Evolutionary conservation across 192 early-diverging fungal species (phyloP).

Genomic region (Rhizophlyctis rosea): DNA sequence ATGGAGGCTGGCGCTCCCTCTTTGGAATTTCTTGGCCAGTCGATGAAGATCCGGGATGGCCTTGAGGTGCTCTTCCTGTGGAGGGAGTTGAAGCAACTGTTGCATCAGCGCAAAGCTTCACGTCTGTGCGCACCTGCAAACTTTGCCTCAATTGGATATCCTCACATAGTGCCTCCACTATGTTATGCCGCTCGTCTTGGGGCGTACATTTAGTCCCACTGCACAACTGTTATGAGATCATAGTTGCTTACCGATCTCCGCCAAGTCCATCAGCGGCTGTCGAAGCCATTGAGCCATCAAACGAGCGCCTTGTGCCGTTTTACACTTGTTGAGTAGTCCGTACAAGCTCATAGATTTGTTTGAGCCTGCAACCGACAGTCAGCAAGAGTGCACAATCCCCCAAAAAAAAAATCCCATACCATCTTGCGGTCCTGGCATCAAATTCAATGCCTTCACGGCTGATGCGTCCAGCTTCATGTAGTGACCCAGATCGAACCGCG

Average conservation of each 20-base stretch:
- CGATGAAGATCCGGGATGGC: constrained; percentile 86
- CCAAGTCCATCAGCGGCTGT: constrained; percentile 75
- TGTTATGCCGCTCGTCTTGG: constrained; percentile 61
- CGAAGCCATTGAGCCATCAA: constrained; percentile 89
- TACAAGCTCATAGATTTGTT: constrained; percentile 71
- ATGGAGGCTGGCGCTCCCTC: constrained; percentile 50
- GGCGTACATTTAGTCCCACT: neutral
- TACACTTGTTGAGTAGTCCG: constrained; percentile 84
- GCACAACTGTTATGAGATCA: neutral
- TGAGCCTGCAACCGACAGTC: constrained; percentile 30
- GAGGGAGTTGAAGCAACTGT: neutral
- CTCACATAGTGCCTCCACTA: constrained; percentile 69
- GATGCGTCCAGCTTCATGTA: constrained; percentile 91
- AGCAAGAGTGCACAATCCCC: constrained; percentile 1
- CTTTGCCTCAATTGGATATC: constrained; percentile 62
- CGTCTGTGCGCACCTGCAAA: constrained; percentile 35
- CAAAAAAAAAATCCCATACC: constrained; percentile 32
- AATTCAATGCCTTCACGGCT: constrained; percentile 82
- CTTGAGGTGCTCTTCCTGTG: constrained; percentile 74
- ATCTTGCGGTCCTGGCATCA: constrained; percentile 74
- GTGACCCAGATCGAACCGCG: constrained; percentile 75
- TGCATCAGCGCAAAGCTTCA: no score
- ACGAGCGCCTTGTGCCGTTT: constrained; percentile 81
- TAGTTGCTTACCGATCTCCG: constrained; percentile 59
- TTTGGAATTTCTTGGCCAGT: constrained; percentile 79